Percentiles rank a stretch among this genome's conserved stretches.
Evolutionary conservation across 192 early-diverging fungal genomes (phyloP).

Genomic region (Backusella psychrophila): DNA sequence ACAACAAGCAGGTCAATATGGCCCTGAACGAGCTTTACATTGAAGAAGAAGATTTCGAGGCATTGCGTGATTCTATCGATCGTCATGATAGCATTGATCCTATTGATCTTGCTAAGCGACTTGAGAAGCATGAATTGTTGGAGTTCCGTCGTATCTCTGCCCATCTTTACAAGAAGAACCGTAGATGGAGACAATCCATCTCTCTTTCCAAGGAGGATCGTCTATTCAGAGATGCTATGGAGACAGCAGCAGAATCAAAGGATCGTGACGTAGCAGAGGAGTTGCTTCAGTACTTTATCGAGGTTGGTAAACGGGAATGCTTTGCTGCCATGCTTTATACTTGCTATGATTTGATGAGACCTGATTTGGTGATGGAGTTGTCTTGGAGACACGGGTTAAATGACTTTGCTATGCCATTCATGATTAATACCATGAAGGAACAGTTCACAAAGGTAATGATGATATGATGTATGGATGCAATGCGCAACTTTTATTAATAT

Average conservation of each 20-base stretch:
- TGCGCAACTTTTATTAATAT: background rate
- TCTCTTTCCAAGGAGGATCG: slow-evolving; percentile 95
- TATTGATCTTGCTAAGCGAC: slow-evolving; percentile 81
- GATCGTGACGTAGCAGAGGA: slow-evolving; percentile 92
- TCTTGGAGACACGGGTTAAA: slow-evolving; percentile 88
- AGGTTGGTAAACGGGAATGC: slow-evolving; percentile 86
- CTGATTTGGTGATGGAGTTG: slow-evolving; percentile 93
- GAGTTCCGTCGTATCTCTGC: slow-evolving; percentile 98
- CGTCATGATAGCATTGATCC: slow-evolving; percentile 95
- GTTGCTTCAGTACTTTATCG: slow-evolving; percentile 93
- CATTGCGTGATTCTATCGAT: slow-evolving; percentile 92
- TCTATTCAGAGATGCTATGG: slow-evolving; percentile 98
- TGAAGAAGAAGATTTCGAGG: slow-evolving; percentile 97
- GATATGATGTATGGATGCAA: background rate
- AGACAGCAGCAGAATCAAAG: slow-evolving; percentile 88
- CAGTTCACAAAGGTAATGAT: slow-evolving; percentile 73
- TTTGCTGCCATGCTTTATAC: slow-evolving; percentile 91
- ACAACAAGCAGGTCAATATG: slow-evolving; percentile 94
- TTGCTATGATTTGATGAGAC: slow-evolving; percentile 93
- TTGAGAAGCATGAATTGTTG: slow-evolving; percentile 96
- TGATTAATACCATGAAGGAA: slow-evolving; percentile 90
- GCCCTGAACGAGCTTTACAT: slow-evolving; percentile 96
- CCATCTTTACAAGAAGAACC: slow-evolving; percentile 94
- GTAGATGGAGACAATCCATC: slow-evolving; percentile 95
- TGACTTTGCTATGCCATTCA: slow-evolving; percentile 99